A percentile compares a stretch with the other conserved stretches of the same genome.
Evolutionary conservation across 2,329 filamentous ascomycete species (phyloP).

Genomic region (Aspergillus oerlinghausenensis): DNA sequence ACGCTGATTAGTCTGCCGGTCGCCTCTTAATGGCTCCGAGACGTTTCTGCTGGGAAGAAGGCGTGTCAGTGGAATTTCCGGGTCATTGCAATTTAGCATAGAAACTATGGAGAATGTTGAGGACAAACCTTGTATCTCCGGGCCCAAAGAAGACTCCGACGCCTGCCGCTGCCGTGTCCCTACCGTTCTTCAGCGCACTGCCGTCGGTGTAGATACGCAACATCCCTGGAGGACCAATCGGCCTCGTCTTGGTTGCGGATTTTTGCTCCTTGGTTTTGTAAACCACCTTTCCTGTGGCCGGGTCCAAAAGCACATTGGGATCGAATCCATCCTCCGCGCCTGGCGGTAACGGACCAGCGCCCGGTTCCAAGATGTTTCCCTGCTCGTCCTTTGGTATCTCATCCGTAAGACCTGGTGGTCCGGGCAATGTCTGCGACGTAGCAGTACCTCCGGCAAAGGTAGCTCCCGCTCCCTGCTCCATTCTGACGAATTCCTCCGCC

Average conservation of each 20-base stretch:
- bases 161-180: constrained; percentile 51
- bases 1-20: constrained; percentile 85
- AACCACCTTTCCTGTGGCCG: constrained; percentile 49
- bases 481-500: constrained; percentile 69
- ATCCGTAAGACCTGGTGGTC: constrained; percentile 35
- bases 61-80: constrained; percentile 20
- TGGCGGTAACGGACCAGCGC: constrained; percentile 51
- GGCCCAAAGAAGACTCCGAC: constrained; percentile 63
- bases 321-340: constrained; percentile 61
- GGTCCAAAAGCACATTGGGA: constrained; percentile 52
- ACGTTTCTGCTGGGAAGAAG: constrained; percentile 53
- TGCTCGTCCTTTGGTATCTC: constrained; percentile 41
- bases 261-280: constrained; percentile 52
- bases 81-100: neutral
- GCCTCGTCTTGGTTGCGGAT: constrained; percentile 42
- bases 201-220: constrained; percentile 62
- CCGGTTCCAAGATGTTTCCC: constrained; percentile 46
- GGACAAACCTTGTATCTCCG: constrained; percentile 49
- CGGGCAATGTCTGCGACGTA: constrained; percentile 29
- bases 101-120: constrained; percentile 3
- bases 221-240: constrained; percentile 45
- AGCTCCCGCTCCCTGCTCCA: constrained; percentile 30
- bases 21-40: constrained; percentile 69
- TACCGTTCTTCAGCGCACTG: constrained; percentile 57
- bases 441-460: constrained; percentile 25